These are phyloP conservation scores for Pichia heedii DNA, from an alignment of 805 yeast species.

Conservation along the genomic window DNA sequence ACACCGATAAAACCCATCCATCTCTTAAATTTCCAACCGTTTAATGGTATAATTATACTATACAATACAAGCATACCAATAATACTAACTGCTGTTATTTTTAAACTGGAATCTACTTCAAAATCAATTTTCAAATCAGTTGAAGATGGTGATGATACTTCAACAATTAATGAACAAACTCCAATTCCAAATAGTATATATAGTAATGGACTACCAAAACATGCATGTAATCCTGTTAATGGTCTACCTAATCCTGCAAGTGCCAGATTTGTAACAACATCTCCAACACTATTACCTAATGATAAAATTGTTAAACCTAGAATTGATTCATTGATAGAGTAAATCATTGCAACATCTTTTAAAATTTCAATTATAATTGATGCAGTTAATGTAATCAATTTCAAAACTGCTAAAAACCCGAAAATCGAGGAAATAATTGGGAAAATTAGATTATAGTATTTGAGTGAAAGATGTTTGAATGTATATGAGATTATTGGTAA, in stretches of 20 bases:
- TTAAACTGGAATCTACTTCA: constrained; percentile 31
- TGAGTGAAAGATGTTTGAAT: neutral
- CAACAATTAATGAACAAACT: constrained; percentile 31
- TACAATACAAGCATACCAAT: constrained; percentile 32
- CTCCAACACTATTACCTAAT: constrained; percentile 44
- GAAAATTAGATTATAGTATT: constrained; percentile 13
- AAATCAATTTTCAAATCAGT: constrained; percentile 23
- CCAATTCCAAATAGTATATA: constrained; percentile 44
- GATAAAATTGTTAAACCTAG: constrained; percentile 42
- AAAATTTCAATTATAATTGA: constrained; percentile 24
- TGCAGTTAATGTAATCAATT: constrained; percentile 24
- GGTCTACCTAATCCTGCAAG: constrained; percentile 30
- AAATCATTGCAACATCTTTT: constrained; percentile 37
- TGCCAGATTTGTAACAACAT: constrained; percentile 41
- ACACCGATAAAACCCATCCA: constrained; percentile 30
- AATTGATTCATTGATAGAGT: constrained; percentile 36
- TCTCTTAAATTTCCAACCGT: constrained; percentile 37
- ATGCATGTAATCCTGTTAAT: constrained; percentile 40
- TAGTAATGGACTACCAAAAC: constrained; percentile 46
- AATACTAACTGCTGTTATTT: constrained; percentile 32
- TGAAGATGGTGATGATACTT: constrained; percentile 1
- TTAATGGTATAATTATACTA: constrained; percentile 34
- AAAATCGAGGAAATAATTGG: constrained; percentile 18
- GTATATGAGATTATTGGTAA: neutral
- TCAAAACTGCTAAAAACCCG: constrained; percentile 24